phyloP scores from a whole-genome alignment of 2,329 filamentous ascomycete genomes.

The Phialophora macrospora region DNA sequence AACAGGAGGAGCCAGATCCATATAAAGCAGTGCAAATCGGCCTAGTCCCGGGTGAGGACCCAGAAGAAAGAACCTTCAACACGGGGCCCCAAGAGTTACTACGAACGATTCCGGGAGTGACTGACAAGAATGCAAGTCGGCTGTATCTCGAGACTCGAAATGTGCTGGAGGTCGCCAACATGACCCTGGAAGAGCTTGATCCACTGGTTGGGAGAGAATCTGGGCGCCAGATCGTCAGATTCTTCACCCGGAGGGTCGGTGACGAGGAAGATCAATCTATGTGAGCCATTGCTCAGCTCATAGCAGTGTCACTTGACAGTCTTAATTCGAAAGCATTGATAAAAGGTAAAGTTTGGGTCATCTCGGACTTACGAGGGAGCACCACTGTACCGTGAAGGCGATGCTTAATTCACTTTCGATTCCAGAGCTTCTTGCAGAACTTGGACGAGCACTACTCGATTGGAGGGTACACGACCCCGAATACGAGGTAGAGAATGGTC shows the following conservation, averaged over 20 bases:
- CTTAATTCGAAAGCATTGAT: neutral
- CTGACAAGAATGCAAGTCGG: slow-evolving; percentile 73
- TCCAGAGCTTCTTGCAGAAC: neutral
- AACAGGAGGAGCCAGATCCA: slow-evolving; percentile 88
- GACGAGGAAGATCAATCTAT: slow-evolving; percentile 45
- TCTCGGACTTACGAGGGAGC: neutral
- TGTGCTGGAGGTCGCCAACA: slow-evolving; percentile 82
- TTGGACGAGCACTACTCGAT: neutral
- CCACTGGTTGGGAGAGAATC: slow-evolving; percentile 77
- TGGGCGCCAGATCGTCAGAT: slow-evolving; percentile 74
- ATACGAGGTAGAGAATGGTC: neutral
- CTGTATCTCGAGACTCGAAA: slow-evolving; percentile 75
- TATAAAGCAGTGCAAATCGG: slow-evolving; percentile 83
- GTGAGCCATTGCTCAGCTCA: slow-evolving; percentile 3
- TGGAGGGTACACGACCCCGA: neutral
- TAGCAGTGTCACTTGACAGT: neutral
- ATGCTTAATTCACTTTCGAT: neutral
- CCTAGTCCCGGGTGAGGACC: slow-evolving; percentile 62
- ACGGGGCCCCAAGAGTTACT: slow-evolving; percentile 90
- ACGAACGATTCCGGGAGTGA: slow-evolving; percentile 80
- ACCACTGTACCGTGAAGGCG: neutral
- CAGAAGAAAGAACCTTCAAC: slow-evolving; percentile 74
- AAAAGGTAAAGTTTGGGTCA: neutral
- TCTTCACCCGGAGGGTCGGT: slow-evolving; percentile 73
- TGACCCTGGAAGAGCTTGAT: slow-evolving; percentile 73